Evolutionary conservation across 2,329 filamentous ascomycete genomes (phyloP).

Genomic region (Capronia americana): DNA sequence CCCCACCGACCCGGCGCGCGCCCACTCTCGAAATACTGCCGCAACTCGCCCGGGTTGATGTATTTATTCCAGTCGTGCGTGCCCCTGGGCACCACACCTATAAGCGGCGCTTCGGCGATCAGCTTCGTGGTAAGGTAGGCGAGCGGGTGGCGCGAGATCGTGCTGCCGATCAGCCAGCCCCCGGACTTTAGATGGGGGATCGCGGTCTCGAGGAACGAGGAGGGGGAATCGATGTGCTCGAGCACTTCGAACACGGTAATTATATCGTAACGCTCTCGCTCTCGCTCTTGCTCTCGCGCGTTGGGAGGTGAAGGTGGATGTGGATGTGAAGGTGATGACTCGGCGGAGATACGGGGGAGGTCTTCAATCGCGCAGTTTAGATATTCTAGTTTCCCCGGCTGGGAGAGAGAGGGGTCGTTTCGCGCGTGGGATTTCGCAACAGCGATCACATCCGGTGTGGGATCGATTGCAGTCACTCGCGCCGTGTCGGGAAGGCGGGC

Average conservation of each 20-base stretch:
- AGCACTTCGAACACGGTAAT: conserved; percentile 93
- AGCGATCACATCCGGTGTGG: conserved; percentile 51
- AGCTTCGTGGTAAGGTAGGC: conserved; percentile 94
- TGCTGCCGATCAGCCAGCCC: conserved; percentile 91
- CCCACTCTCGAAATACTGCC: conserved; percentile 45
- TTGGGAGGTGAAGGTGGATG: neutral
- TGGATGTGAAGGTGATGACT: neutral
- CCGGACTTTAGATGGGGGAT: conserved; percentile 82
- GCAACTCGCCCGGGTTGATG: conserved; percentile 82
- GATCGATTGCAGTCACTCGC: conserved; percentile 55
- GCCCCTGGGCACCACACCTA: conserved; percentile 82
- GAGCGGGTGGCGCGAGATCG: conserved; percentile 86
- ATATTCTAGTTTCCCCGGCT: conserved; percentile 68
- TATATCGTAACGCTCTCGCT: conserved; percentile 67
- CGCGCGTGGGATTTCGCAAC: conserved; percentile 78
- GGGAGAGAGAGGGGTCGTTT: conserved; percentile 70
- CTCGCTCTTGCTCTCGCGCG: conserved; percentile 23
- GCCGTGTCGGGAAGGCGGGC: conserved; percentile 51
- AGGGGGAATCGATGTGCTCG: conserved; percentile 83
- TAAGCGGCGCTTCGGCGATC: conserved; percentile 76
- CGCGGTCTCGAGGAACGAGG: conserved; percentile 73
- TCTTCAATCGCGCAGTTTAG: conserved; percentile 78
- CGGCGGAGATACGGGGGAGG: conserved; percentile 47
- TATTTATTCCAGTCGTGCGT: conserved; percentile 98
- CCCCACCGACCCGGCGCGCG: conserved; percentile 49